Base-by-base conservation (phyloP, 192 early-diverging fungal genomes). In the Mortierella alpina region DNA sequence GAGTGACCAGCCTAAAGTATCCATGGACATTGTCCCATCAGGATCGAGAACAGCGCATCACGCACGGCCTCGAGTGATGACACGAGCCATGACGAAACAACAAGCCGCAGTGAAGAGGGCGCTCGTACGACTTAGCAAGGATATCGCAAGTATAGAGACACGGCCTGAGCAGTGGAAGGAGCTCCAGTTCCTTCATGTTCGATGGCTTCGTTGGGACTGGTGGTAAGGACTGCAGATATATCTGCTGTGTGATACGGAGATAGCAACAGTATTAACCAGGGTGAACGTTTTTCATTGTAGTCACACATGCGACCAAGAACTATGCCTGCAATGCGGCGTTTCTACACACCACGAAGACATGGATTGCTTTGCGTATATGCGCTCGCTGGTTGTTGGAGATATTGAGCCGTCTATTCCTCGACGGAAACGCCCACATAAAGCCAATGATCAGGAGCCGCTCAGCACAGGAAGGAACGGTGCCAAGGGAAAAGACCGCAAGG, bases 101-200 rank as follows among this genome's bases (percentile, higher is more conserved):
- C 59, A 63, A 17, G 20, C 40, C 22, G 66, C 54, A 11, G 52
- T 72, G 51, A 79, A 71, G 49, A 53, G 51, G 55, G 63, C 63
- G 2, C 41, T 79, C 17, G 56, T 66, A 0, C 31, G 39, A 9
- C 52, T 79, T n/a, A 79, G 75, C 52, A 72, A 79, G 46, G 68
- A 67, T 0, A 44, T 79, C 7, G 46, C 63, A 15, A 79, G 75
- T 49, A 50, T 90, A 22, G 87, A 90, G 58, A 50, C 73, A 9
- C 63, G 86, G 47, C 86, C 84, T 4, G 89, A 88, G 22, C 67
- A 75, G 22, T 90, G 87, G 87, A 90, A 82, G 58, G 82, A 87
- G 59, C 66, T 90, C 8, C 89, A 90, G 63, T 90, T 90, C 75
- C 70, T 84, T 47, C 89, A 90, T 53, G 84, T 90, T 22, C 59